Evolutionary conservation across 208 protist species (phyloP).

Genomic region (Leishmania major): DNA sequence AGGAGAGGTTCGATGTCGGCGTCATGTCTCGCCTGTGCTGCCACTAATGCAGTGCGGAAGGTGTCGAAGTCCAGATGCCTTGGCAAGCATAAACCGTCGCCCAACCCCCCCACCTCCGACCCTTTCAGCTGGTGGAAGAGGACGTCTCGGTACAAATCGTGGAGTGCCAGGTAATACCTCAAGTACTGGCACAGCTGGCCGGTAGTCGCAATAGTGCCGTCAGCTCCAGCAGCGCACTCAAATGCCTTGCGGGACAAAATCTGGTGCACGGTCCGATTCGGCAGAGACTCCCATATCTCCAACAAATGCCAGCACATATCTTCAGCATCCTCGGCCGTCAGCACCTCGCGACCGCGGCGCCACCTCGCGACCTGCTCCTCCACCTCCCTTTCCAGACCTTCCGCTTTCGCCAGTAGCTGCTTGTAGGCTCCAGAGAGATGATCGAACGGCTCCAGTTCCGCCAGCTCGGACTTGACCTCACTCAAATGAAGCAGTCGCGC

Average conservation of each 20-base stretch:
- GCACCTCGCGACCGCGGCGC: constrained; percentile 12
- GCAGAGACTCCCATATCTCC: constrained; percentile 29
- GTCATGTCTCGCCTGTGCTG: constrained; percentile 11
- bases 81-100: constrained; percentile 15
- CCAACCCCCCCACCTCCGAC: background rate
- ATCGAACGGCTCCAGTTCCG: constrained; percentile 24
- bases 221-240: constrained; percentile 13
- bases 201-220: constrained; percentile 16
- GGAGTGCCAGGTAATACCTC: constrained; percentile 33
- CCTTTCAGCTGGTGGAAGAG: constrained; percentile 18
- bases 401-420: constrained; percentile 22
- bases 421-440: constrained; percentile 12
- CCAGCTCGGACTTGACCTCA: constrained; percentile 27
- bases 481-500: constrained; percentile 19
- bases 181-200: constrained; percentile 31
- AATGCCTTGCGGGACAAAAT: constrained; percentile 37
- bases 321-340: constrained; percentile 25
- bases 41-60: background rate
- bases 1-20: background rate
- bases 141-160: constrained; percentile 39
- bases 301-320: constrained; percentile 36
- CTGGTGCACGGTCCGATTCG: constrained; percentile 38
- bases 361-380: constrained; percentile 33
- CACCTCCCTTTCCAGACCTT: constrained; percentile 23
- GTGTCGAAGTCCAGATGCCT: constrained; percentile 12